Evolutionary conservation across 1,284 basidiomycete species (phyloP), one percentile per base, ranked within the genome.

Genomic region (Ustilago sp.): DNA sequence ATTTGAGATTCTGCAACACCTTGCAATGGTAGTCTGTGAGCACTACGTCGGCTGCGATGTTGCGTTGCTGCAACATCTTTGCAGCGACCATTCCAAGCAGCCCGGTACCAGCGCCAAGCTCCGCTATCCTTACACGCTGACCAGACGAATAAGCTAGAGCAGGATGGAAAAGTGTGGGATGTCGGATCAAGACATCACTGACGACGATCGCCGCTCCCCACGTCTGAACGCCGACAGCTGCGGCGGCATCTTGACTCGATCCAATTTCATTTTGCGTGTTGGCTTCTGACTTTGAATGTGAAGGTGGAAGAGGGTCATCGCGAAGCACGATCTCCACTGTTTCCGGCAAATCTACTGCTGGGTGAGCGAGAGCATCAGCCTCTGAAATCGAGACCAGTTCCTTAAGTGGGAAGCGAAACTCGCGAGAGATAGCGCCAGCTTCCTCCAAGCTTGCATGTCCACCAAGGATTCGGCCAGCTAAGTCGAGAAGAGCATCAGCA

Each of bases 101-200:
- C 8, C 77, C 77, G 1, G 77, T 79, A 0, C 77, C 77, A 9
- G 77, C 77, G 9, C 77, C 77, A 6, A 79, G 65, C 36, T 79
- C 77, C 5, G 63, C 63, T 31, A 79, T 68, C 12, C 45, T 59
- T 2, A 75, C 45, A 31, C 53, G 58, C 8, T 38, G 19, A 2
- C 32, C 11, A 17, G 50, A 23, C 0, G 9, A 7, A 3, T 3
- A 6, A 5, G 47, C 47, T 23, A 67, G 63, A 2, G 34, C 41
- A 13, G 57, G 50, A 28, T 74, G 74, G n/a, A 77, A 79, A 11
- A 70, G 52, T 12, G 48, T 43, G 1, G 72, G 70, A 43, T 64
- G 59, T 15, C 71, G 63, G 23, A 73, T 47, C 9, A 79, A 41
- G 28, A 73, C 63, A 32, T 76, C 77, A 53, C 74, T 73, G 15